Base-by-base conservation (phyloP, 345 rosid species). In the Linum usitatissimum region DNA sequence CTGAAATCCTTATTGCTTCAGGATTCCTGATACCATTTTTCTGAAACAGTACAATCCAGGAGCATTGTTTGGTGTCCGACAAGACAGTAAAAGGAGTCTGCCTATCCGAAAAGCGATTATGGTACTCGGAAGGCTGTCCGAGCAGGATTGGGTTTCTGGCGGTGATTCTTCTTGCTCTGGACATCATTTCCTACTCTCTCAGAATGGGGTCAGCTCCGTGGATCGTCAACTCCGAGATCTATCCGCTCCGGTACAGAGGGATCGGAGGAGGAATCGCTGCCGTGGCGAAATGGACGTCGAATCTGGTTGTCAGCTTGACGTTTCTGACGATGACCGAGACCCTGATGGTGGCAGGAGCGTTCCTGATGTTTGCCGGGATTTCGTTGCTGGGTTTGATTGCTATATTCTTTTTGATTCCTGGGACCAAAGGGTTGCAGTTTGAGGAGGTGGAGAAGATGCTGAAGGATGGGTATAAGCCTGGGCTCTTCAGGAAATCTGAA, bases 191-290 rank as follows among this genome's bases (percentile, higher is more conserved):
- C n/a, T 91, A 83, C 45, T 77, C 98, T 0, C 98, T 95, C 0
- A 88, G 98, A 15, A 88, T 88, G 90, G 96, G 96, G 3, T 81
- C 92, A 0, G 88, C 72, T 18, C 96, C 95, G 0, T 83, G 95
- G 98, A 82, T 88, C 18, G 82, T 88, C 5, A 91, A 88, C 83
- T 88, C 98, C 13, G 96, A 91, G 83, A 91, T 91, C n/a, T 91
- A 91, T 61, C 98, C 98, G 0, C 69, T 88, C 21, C 73, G 83
- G 58, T 91, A 88, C 67, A 77, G 95, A 79, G 98, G 96, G 0
- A 18, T 83, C 6, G 95, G 96, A 0, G 98, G 92, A 68, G 96
- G 92, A 5, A 82, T 91, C 4, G 95, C 92, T 0, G 95, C 95
- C 0, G 90, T 88, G 2, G 31, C 83, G 0, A 88, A 88, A 72